Conservation (phyloP, 2,329 filamentous ascomycete species). For the Nigrospora osmanthi region DNA sequence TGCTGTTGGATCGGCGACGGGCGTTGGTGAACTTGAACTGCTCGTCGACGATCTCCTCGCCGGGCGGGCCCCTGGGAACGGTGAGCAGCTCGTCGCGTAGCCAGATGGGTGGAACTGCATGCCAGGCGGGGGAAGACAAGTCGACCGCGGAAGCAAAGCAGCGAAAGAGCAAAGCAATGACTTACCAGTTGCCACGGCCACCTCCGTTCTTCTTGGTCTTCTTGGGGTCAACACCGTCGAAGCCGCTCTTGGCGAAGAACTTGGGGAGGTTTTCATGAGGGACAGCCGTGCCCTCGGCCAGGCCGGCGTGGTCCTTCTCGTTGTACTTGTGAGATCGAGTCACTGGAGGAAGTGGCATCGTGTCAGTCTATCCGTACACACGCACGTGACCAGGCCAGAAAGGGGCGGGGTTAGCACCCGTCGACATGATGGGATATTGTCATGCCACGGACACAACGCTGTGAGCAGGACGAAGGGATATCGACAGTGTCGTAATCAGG, state of each 20-base stretch:
- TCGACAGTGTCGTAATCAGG: too few relatives aligned
- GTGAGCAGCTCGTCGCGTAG: conserved; percentile 9
- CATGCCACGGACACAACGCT: too few relatives aligned
- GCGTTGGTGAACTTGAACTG: conserved; percentile 77
- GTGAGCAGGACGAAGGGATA: too few relatives aligned
- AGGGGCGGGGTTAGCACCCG: too few relatives aligned
- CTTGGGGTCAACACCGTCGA: conserved; percentile 74
- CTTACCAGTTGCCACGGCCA: conserved; percentile 91
- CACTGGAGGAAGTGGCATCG: conserved; percentile 48
- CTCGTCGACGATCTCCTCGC: conserved; percentile 78
- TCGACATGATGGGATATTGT: too few relatives aligned
- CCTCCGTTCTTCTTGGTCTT: conserved; percentile 96
- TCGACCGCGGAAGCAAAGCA: not conserved
- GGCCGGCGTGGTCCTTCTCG: conserved; percentile 79
- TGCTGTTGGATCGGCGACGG: conserved; percentile 89
- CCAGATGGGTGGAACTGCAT: not conserved
- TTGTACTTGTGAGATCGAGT: conserved; percentile 96
- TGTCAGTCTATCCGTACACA: too few relatives aligned
- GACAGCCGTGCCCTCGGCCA: conserved; percentile 65
- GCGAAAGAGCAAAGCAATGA: conserved; percentile 1
- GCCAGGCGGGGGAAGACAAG: not conserved
- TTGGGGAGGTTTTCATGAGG: conserved; percentile 73
- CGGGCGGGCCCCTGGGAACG: conserved; percentile 65
- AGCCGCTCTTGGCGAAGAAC: conserved; percentile 86
- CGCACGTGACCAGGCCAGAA: too few relatives aligned